Base-by-base conservation (phyloP, 2,329 filamentous ascomycete genomes). In the Cadophora sp. region DNA sequence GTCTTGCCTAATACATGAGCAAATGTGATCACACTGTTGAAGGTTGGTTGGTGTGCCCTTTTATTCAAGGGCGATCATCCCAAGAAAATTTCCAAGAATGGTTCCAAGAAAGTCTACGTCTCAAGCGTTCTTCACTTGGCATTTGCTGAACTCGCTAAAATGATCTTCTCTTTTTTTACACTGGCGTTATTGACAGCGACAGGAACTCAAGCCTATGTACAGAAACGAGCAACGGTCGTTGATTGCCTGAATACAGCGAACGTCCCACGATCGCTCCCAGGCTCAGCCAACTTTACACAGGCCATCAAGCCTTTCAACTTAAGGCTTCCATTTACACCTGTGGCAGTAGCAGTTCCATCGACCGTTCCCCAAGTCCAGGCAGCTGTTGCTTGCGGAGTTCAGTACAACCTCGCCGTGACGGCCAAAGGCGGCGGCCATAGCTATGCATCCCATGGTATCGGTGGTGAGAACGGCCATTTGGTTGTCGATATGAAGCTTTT, bases 401-500 rank as follows among this genome's bases (percentile, higher is more conserved):
- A 79, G 24, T 68, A 76, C 58, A 77, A 77, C 6, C 75, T 84
- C 31, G 82, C 83, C 34, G 81, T 87, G 3, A 83, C 83, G 40
- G 79, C 85, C 1, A 84, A 82, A 68, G 81, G 81, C 31, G 86
- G 86, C 16, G 86, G 86, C 0, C 86, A 88, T 73, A 84, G 81
- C 50, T 88, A 86, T 74, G 85, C 79, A 0, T 85, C 83, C 27
- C 84, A 73, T 63, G 66, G 68, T 1, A 51, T 71, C 0, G 85
- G 86, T 0, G 87, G 86, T 16, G 78, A 79, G 9, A 80, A 86
- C 71, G 86, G 85, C 22, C 81, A 79, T 16, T 77, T 89, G 16
- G 81, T 85, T 67, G 80, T 90, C 70, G 87, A 89, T 73, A 77
- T 90, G 68, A 76, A 80, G 63, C 82, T 85, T 40, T 79, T 89